Percentiles rank a stretch among this genome's conserved stretches.
phyloP scores from a whole-genome alignment of 371 early-diverging fungal genomes.

The Syncephalastrum contaminatum region DNA sequence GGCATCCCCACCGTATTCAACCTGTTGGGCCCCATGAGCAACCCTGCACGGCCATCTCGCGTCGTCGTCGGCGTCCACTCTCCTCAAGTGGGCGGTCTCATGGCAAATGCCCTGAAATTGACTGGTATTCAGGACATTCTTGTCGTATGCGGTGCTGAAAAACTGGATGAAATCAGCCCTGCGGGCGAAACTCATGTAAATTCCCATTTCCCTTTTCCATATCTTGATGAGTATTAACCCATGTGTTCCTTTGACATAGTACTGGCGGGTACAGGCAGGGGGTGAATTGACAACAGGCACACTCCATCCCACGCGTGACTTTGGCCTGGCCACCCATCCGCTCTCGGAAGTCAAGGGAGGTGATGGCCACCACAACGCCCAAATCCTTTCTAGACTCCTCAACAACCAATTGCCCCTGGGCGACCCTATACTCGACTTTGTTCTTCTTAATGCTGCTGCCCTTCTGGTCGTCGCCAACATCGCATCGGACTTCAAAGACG shows the following conservation, averaged over 20 bases:
- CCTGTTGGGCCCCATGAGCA: conserved; percentile 90
- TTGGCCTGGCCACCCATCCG: conserved; percentile 79
- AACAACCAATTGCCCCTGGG: conserved; percentile 53
- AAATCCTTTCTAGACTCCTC: conserved; percentile 65
- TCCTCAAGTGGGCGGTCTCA: conserved; percentile 70
- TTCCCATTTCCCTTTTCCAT: background rate
- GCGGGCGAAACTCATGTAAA: conserved; percentile 72
- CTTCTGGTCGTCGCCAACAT: conserved; percentile 80
- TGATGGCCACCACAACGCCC: conserved; percentile 72
- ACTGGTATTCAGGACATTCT: conserved; percentile 77
- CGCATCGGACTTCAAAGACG: conserved; percentile 72
- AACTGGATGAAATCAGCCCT: conserved; percentile 84
- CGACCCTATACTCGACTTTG: conserved; percentile 86
- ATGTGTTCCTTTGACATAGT: conserved; percentile 25
- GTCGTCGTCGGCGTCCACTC: conserved; percentile 91
- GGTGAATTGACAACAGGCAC: conserved; percentile 62
- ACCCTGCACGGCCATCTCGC: conserved; percentile 83
- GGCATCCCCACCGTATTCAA: conserved; percentile 95
- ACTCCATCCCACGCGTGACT: conserved; percentile 79
- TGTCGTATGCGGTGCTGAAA: conserved; percentile 84
- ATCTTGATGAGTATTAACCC: background rate
- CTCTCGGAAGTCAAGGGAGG: conserved; percentile 80
- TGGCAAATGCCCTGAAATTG: conserved; percentile 82
- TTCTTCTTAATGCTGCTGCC: conserved; percentile 88
- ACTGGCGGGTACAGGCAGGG: conserved; percentile 64